phyloP scores from a whole-genome alignment of 208 protist genomes.

The Endotrypanum monterogeii region DNA sequence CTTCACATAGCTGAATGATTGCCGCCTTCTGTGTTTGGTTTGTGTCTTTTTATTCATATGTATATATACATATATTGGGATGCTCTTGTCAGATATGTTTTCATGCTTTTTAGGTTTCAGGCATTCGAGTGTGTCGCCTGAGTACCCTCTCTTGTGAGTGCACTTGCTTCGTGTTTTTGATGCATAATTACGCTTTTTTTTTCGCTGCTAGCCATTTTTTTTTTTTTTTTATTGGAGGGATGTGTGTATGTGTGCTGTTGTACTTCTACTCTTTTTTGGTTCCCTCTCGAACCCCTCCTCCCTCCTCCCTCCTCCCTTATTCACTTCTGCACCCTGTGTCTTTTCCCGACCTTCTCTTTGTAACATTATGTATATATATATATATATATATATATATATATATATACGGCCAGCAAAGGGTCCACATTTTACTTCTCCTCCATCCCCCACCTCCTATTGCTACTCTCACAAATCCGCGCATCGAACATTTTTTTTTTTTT shows the following conservation, averaged over 20 bases:
- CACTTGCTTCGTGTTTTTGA: not conserved
- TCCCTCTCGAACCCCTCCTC: not conserved
- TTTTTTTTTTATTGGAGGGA: not conserved
- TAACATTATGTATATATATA: not conserved
- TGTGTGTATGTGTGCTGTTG: not conserved
- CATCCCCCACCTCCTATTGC: not conserved
- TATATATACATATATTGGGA: no score
- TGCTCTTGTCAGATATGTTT: no score
- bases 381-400: not conserved
- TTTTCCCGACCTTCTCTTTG: slow-evolving; percentile 4
- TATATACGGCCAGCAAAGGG: no score
- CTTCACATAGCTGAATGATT: not conserved
- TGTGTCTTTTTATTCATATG: not conserved
- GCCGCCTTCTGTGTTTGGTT: slow-evolving; percentile 11
- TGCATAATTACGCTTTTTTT: not conserved
- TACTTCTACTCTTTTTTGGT: not conserved
- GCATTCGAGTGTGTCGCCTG: not conserved
- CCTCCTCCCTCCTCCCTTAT: not conserved
- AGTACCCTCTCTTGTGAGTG: not conserved
- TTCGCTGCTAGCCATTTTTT: not conserved
- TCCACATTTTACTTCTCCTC: not conserved
- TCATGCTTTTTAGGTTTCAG: no score
- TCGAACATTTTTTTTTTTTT: not conserved
- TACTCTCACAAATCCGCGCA: not conserved
- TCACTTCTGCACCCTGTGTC: not conserved